These are phyloP conservation scores for Corynespora cassiicola DNA, from an alignment of 2,329 filamentous ascomycete species.

Conservation along the genomic window DNA sequence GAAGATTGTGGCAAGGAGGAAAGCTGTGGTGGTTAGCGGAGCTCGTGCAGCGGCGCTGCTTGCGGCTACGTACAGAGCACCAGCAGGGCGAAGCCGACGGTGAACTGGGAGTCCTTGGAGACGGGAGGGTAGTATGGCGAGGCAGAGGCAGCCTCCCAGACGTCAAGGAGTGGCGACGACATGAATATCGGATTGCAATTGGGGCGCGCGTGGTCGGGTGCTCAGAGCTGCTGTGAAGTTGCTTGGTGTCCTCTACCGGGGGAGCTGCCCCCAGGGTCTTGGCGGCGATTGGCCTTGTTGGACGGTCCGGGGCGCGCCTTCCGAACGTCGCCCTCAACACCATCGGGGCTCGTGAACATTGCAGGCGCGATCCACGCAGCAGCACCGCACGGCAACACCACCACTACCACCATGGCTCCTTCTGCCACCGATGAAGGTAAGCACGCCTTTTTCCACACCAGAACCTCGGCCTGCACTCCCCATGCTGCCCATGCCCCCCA, in stretches of 20 bases:
- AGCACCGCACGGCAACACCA: constrained; percentile 9
- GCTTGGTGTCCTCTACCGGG: constrained; percentile 32
- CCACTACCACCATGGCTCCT: constrained; percentile 35
- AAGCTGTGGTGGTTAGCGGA: constrained; percentile 51
- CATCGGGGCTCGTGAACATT: too few relatives aligned
- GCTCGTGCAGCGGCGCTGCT: constrained; percentile 13
- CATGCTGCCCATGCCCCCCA: constrained; percentile 4
- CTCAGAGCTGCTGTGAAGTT: constrained; percentile 14
- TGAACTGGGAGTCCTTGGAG: constrained; percentile 83
- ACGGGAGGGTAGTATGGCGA: constrained; percentile 83
- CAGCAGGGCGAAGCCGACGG: constrained; percentile 78
- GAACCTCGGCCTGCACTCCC: not conserved
- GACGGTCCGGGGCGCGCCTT: too few relatives aligned
- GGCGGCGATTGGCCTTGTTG: constrained; percentile 21
- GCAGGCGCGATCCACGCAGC: constrained; percentile 13
- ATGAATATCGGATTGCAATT: constrained; percentile 34
- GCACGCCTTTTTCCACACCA: constrained; percentile 24
- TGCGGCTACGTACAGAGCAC: constrained; percentile 61
- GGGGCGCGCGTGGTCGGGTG: constrained; percentile 10
- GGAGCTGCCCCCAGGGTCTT: constrained; percentile 6
- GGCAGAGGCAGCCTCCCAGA: constrained; percentile 92
- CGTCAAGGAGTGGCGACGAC: constrained; percentile 69
- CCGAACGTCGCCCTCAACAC: too few relatives aligned
- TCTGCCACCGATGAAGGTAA: constrained; percentile 45
- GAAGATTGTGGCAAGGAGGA: constrained; percentile 79